These are phyloP conservation scores for Paramecium primaurelia DNA, from an alignment of 73 alveolate genomes.

Conservation along the genomic window DNA sequence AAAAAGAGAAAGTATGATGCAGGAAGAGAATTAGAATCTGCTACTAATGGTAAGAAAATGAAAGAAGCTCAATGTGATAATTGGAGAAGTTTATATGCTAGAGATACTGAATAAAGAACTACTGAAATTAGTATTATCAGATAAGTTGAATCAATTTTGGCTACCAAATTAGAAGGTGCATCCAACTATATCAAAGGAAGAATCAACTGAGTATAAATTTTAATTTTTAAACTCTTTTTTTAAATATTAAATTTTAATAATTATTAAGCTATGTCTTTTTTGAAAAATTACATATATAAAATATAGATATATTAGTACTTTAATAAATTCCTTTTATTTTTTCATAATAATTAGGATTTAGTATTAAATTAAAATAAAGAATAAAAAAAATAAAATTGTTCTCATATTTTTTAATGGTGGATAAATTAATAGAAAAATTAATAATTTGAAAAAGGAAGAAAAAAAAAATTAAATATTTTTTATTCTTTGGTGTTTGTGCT, in stretches of 20 bases:
- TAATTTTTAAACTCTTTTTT: background rate
- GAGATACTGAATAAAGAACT: slow-evolving; percentile 25
- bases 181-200: background rate
- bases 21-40: slow-evolving; percentile 19
- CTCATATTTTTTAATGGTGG: background rate
- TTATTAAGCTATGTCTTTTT: no score
- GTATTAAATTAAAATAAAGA: background rate
- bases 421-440: no score
- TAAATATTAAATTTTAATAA: background rate
- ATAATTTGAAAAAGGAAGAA: background rate
- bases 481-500: background rate
- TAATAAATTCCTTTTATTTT: background rate
- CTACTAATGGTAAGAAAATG: background rate
- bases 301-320: background rate
- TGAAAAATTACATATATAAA: no score
- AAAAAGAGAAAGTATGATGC: slow-evolving; percentile 34
- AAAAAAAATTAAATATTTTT: no score
- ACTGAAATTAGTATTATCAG: slow-evolving; percentile 16
- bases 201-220: background rate
- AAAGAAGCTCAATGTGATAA: slow-evolving; percentile 7
- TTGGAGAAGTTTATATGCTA: background rate
- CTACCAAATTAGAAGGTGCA: slow-evolving; percentile 30
- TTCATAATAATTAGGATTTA: no score
- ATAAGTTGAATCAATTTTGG: slow-evolving; percentile 11
- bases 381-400: no score